Conservation (phyloP, 177 flowering plant species). For the Vitis hybrid region DNA sequence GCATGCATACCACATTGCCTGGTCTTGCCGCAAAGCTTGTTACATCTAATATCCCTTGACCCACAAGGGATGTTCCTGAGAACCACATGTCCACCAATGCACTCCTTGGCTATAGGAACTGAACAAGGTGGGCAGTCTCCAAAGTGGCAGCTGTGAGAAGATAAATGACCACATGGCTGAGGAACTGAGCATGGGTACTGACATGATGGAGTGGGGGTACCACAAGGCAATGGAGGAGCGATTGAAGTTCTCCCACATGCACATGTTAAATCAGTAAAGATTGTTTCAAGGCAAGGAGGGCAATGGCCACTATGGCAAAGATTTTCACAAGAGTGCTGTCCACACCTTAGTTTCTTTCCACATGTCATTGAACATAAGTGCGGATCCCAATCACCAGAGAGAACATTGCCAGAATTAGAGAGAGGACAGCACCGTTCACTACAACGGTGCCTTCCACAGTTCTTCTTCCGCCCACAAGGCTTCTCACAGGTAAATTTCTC, state of each 20-base stretch:
- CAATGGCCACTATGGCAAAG: conserved; percentile 96
- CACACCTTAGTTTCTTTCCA: conserved; percentile 94
- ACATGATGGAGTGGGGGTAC: conserved; percentile 88
- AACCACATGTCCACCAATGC: conserved; percentile 91
- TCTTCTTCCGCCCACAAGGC: conserved; percentile 87
- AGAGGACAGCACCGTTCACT: conserved; percentile 94
- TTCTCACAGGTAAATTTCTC: conserved; percentile 70
- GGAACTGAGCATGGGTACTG: conserved; percentile 77
- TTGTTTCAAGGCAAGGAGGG: conserved; percentile 92
- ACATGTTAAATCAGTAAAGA: conserved; percentile 85
- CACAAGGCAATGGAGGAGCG: conserved; percentile 95
- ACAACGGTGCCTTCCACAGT: conserved; percentile 95
- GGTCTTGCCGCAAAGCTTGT: conserved; percentile 89
- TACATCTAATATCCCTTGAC: conserved; percentile 85
- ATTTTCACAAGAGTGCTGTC: conserved; percentile 84
- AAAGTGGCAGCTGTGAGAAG: conserved; percentile 92
- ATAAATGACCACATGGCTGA: conserved; percentile 87
- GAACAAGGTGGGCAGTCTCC: conserved; percentile 98
- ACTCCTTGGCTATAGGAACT: conserved; percentile 86
- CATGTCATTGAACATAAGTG: conserved; percentile 86
- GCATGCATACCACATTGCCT: conserved; percentile 96
- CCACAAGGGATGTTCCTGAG: conserved; percentile 95
- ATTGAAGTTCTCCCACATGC: conserved; percentile 93
- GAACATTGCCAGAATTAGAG: conserved; percentile 35
- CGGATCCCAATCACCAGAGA: conserved; percentile 68